Percentiles rank a stretch among this genome's conserved stretches.
Conservation (phyloP, 1,284 basidiomycete genomes). For the Amylostereum chailletii region DNA sequence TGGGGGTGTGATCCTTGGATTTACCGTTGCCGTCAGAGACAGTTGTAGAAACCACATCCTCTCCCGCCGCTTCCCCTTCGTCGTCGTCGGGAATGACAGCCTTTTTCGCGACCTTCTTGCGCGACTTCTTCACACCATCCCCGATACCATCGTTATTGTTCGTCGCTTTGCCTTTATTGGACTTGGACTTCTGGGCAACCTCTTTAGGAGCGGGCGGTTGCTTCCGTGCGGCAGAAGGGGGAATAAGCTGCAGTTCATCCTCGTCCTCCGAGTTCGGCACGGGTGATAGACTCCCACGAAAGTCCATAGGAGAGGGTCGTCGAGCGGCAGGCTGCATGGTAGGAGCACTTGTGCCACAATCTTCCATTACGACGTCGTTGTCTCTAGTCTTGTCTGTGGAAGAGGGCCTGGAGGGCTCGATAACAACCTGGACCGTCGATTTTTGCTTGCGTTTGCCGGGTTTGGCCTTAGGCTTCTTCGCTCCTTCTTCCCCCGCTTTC, state of each 20-base stretch:
- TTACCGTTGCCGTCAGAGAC: no score
- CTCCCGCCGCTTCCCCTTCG: no score
- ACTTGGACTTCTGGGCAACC: no score
- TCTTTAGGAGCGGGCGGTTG: no score
- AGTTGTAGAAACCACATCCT: no score
- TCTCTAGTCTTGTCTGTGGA: not conserved
- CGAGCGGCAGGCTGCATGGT: no score
- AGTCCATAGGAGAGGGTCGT: no score
- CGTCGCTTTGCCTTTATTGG: no score
- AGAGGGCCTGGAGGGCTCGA: constrained; percentile 4
- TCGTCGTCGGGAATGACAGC: no score
- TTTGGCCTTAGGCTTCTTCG: not conserved
- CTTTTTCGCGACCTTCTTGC: not conserved
- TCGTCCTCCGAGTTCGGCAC: constrained; percentile 13
- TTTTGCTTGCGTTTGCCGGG: constrained; percentile 5
- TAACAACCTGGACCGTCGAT: constrained; percentile 9
- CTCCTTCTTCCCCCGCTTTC: constrained; percentile 8
- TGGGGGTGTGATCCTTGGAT: no score
- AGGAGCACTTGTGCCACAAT: not conserved
- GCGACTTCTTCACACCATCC: not conserved
- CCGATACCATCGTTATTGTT: no score
- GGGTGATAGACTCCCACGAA: not conserved
- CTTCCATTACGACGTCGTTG: not conserved
- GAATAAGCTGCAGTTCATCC: constrained; percentile 7
- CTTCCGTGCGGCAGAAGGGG: no score